Evolutionary conservation across 139 green algal species (phyloP), one percentile per base, ranked within the genome.

Genomic region (Cymbomonas tetramitiformis): DNA sequence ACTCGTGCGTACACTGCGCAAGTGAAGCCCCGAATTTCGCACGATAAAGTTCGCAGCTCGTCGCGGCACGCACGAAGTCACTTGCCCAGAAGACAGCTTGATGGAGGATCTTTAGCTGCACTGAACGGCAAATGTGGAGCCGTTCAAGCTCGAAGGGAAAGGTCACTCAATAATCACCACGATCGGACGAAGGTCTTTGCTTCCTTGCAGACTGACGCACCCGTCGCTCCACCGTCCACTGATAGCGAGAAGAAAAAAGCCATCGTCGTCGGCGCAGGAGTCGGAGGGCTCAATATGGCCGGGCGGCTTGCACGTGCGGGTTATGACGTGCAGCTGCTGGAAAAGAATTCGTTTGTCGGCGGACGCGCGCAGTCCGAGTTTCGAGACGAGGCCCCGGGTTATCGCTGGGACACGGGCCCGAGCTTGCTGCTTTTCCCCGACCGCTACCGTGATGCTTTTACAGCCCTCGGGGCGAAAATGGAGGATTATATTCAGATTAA

Each of bases 341-440:
- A 86, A 26, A 69, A 84, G 58, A 82, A 82, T 7, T 33, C 26
- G 25, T 51, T 71, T 62, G 61, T 74, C 21, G 76, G 76, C 6
- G 76, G 71, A 2, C 60, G 79, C 8, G 46, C 65, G 31, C 65
- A 75, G 59, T 71, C 59, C 24, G 48, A 70, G 33, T n/a, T 59
- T 10, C n/a, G 46, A 0, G 70, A 64, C 44, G 30, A 15, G 30
- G 7, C 51, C 30, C 4, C 8, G 25, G 59, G 56, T 21, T 86
- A 53, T 51, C 65, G 83, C 12, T 87, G 86, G 46, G 82, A 90
- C 72, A 86, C 80, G 0, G 84, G 84, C 0, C 84, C 84, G 4
- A 74, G 49, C 7, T 71, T 93, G 30, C 57, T 90, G 54, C 72
- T 93, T 7, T 83, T 90, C 56, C 74, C 77, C 1, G 53, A 88